These are phyloP conservation scores for Calonectria montana DNA, from an alignment of 2,329 filamentous ascomycete genomes.

Conservation along the genomic window DNA sequence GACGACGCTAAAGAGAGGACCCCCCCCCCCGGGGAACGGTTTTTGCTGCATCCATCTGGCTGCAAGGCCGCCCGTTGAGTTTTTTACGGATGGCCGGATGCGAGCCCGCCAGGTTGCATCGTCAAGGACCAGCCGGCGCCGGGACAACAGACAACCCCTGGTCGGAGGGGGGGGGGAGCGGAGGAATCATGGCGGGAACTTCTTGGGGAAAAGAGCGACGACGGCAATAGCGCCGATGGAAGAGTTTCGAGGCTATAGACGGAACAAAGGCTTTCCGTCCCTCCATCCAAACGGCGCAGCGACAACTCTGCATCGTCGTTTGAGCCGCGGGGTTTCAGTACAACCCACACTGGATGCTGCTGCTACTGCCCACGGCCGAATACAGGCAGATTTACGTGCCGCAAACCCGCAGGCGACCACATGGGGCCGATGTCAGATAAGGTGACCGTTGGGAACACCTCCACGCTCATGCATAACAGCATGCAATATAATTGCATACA, in stretches of 20 bases:
- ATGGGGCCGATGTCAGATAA: not conserved
- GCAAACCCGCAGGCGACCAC: not conserved
- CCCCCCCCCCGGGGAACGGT: not conserved
- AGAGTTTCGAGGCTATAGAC: not conserved
- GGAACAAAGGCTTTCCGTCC: not conserved
- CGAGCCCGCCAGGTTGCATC: not conserved
- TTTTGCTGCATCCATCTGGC: not conserved
- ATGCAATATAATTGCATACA: slow-evolving; percentile 6
- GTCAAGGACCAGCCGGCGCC: not conserved
- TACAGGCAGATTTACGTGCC: not conserved
- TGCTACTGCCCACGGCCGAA: not conserved
- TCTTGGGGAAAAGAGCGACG: not conserved
- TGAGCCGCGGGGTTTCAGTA: not conserved
- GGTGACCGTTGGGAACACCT: not conserved
- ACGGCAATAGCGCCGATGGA: not conserved
- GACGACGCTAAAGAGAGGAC: not conserved
- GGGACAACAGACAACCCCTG: not conserved
- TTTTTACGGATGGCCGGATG: not conserved
- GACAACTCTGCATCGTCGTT: not conserved
- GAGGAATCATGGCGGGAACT: not conserved
- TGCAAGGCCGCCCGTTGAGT: not conserved
- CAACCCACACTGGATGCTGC: not conserved
- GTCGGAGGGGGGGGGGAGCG: not conserved
- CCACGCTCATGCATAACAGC: not conserved
- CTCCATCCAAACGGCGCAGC: not conserved